Percentiles rank a stretch among this genome's conserved stretches.
Evolutionary conservation across 2,329 filamentous ascomycete species (phyloP).

Genomic region (Neofusicoccum parvum): DNA sequence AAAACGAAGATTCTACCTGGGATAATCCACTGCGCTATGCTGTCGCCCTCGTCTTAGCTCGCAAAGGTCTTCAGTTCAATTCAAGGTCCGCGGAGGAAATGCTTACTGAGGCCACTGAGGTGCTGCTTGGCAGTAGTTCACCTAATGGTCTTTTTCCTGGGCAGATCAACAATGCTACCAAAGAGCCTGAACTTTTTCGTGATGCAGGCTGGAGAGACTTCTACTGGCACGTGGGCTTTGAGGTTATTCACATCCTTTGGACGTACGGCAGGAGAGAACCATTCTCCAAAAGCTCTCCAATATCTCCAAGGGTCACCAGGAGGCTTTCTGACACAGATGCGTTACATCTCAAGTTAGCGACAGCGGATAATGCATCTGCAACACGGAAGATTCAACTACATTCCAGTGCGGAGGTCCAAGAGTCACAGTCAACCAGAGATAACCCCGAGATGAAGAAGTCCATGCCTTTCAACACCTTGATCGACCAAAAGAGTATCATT

Average conservation of each 20-base stretch:
- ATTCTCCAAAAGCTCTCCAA: too few species aligned
- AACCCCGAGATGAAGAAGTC: background rate
- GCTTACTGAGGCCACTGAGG: background rate
- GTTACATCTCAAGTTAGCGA: too few species aligned
- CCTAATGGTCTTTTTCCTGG: background rate
- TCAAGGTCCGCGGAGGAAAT: background rate
- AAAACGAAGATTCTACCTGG: background rate
- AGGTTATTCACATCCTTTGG: conserved; percentile 21
- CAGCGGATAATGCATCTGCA: too few species aligned
- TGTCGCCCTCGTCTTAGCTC: background rate
- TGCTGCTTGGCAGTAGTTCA: background rate
- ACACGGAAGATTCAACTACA: too few species aligned
- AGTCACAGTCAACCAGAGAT: background rate
- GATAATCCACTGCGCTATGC: background rate
- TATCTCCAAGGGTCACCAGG: too few species aligned
- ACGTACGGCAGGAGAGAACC: background rate
- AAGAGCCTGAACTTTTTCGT: background rate
- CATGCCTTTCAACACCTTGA: background rate
- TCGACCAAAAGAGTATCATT: background rate
- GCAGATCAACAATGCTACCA: background rate
- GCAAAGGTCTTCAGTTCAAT: background rate
- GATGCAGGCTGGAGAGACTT: background rate
- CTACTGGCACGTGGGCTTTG: conserved; percentile 19
- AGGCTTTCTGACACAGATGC: too few species aligned
- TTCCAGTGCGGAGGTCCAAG: too few species aligned